Conservation (phyloP, 495 filamentous ascomycete species). For the Cercophora sp. region DNA sequence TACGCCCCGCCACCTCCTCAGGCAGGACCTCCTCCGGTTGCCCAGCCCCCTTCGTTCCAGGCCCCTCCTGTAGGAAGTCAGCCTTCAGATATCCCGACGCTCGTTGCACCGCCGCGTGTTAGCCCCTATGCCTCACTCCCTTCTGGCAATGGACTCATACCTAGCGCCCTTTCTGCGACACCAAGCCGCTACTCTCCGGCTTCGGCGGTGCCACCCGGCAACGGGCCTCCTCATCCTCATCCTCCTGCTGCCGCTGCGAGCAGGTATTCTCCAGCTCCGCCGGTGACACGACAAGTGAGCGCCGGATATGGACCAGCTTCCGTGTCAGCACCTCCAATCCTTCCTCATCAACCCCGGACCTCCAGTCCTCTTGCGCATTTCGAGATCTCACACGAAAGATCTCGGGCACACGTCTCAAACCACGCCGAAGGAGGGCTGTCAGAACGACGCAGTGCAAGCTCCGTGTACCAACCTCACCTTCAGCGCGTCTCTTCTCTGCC, state of each 20-base stretch:
- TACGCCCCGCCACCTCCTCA: constrained; percentile 22
- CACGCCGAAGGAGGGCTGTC: constrained; percentile 33
- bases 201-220: constrained; percentile 39
- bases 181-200: constrained; percentile 59
- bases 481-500: constrained; percentile 47
- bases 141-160: constrained; percentile 36
- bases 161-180: constrained; percentile 37
- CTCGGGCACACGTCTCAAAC: constrained; percentile 26
- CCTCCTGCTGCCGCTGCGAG: constrained; percentile 38
- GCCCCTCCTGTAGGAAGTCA: constrained; percentile 23
- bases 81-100: constrained; percentile 26
- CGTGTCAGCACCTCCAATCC: constrained; percentile 39
- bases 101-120: constrained; percentile 54
- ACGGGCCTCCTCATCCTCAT: constrained; percentile 32
- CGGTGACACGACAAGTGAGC: constrained; percentile 32
- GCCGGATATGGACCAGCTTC: constrained; percentile 38
- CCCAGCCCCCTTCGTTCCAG: constrained; percentile 21
- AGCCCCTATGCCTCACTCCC: constrained; percentile 58
- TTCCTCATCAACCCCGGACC: constrained; percentile 77
- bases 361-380: constrained; percentile 79
- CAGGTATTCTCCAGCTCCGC: constrained; percentile 53
- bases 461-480: constrained; percentile 42
- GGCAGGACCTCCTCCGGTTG: constrained; percentile 27
- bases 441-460: constrained; percentile 43
- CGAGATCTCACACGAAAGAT: constrained; percentile 43